These are phyloP conservation scores for Ophiocordyceps camponoti-saundersi DNA, from an alignment of 2,329 filamentous ascomycete genomes.

Conservation along the genomic window DNA sequence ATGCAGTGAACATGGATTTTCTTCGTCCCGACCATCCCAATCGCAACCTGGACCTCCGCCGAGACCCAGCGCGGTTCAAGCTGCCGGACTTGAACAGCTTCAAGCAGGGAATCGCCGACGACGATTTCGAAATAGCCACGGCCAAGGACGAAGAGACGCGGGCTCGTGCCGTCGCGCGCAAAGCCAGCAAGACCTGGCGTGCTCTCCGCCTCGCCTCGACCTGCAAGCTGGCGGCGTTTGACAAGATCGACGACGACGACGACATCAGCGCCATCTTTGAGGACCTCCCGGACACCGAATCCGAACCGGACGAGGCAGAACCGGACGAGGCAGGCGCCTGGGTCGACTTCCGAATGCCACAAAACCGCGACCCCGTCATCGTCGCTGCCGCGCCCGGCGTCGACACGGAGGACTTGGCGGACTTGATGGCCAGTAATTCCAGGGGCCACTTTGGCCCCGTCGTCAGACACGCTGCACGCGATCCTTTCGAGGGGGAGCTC, in stretches of 20 bases:
- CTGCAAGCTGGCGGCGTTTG: slow-evolving; percentile 59
- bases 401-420: slow-evolving; percentile 47
- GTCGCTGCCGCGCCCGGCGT: slow-evolving; percentile 47
- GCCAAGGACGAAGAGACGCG: slow-evolving; percentile 46
- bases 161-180: slow-evolving; percentile 43
- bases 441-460: slow-evolving; percentile 47
- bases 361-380: slow-evolving; percentile 40
- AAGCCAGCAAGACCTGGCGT: slow-evolving; percentile 82
- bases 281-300: slow-evolving; percentile 20
- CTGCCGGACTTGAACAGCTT: slow-evolving; percentile 57
- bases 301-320: slow-evolving; percentile 17
- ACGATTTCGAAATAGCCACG: slow-evolving; percentile 78
- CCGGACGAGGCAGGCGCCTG: slow-evolving; percentile 14
- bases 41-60: slow-evolving; percentile 51
- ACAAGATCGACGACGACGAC: slow-evolving; percentile 73
- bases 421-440: slow-evolving; percentile 44
- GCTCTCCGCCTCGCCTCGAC: slow-evolving; percentile 66
- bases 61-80: slow-evolving; percentile 43
- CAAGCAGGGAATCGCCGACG: slow-evolving; percentile 55
- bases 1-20: slow-evolving; percentile 62
- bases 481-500: slow-evolving; percentile 30
- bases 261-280: slow-evolving; percentile 45
- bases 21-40: slow-evolving; percentile 46
- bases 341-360: slow-evolving; percentile 21
- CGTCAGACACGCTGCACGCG: slow-evolving; percentile 35